A percentile compares a stretch with the other conserved stretches of the same genome.
Evolutionary conservation across 305 asterid genomes (phyloP).

Genomic region (Andrographis paniculata): DNA sequence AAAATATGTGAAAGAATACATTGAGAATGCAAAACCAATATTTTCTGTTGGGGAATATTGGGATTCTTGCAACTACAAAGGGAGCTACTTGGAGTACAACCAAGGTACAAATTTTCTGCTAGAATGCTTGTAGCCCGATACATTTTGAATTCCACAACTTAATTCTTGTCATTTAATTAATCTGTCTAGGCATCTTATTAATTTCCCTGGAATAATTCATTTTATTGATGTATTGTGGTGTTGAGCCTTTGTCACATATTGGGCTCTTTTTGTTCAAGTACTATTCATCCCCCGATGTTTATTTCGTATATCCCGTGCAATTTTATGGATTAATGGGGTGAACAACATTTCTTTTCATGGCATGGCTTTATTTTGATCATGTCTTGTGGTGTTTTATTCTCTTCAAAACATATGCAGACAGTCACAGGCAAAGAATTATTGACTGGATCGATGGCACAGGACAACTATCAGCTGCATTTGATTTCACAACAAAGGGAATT

Average conservation of each 20-base stretch:
- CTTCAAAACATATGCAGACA: slow-evolving; percentile 41
- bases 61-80: slow-evolving; percentile 90
- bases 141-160: neutral
- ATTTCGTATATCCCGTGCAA: too few relatives aligned
- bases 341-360: slow-evolving; percentile 5
- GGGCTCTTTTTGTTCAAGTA: too few relatives aligned
- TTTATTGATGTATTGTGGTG: too few relatives aligned
- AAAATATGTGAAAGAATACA: slow-evolving; percentile 76
- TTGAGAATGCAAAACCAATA: slow-evolving; percentile 64
- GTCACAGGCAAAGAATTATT: slow-evolving; percentile 82
- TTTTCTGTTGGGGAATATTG: slow-evolving; percentile 91
- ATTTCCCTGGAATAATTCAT: too few relatives aligned
- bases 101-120: slow-evolving; percentile 49
- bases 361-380: slow-evolving; percentile 7
- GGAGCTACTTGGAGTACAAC: slow-evolving; percentile 64
- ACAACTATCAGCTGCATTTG: slow-evolving; percentile 83
- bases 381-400: neutral
- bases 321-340: neutral
- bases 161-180: neutral
- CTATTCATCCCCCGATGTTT: too few relatives aligned
- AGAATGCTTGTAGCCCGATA: neutral
- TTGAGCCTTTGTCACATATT: too few relatives aligned
- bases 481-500: slow-evolving; percentile 94
- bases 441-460: slow-evolving; percentile 89
- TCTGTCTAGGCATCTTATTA: neutral